phyloP scores from a whole-genome alignment of 805 yeast genomes.

The Naumovozyma castellii region DNA sequence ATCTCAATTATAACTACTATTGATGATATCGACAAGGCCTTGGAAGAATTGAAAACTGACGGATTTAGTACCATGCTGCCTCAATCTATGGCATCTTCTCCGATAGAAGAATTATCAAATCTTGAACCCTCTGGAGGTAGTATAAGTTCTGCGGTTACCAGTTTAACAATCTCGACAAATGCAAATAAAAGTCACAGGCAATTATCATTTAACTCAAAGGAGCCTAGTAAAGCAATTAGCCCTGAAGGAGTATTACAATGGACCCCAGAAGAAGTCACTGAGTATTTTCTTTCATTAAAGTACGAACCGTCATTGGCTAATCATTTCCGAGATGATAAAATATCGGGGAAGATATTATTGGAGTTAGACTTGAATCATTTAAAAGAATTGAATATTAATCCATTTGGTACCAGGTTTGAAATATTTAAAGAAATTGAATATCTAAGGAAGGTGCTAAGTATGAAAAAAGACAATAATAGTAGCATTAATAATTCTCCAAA shows the following conservation, averaged over 20 bases:
- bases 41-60: conserved; percentile 45
- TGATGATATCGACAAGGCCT: conserved; percentile 63
- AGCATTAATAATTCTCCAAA: too few relatives aligned
- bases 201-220: background rate
- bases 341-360: conserved; percentile 74
- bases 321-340: conserved; percentile 75
- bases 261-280: conserved; percentile 78
- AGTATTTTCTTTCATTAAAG: conserved; percentile 61
- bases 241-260: conserved; percentile 43
- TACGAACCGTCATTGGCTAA: conserved; percentile 63
- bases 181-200: background rate
- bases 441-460: conserved; percentile 28
- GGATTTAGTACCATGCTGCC: conserved; percentile 8
- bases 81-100: background rate
- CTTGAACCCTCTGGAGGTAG: background rate
- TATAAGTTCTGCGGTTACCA: background rate
- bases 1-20: conserved; percentile 40
- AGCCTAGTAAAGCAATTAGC: background rate
- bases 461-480: background rate
- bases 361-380: conserved; percentile 78
- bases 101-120: background rate
- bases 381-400: conserved; percentile 82
- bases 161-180: background rate
- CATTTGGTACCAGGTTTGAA: conserved; percentile 93
- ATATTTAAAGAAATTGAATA: conserved; percentile 79